Percentiles rank a stretch among this genome's conserved stretches.
These are phyloP conservation scores for Byssothecium circinans DNA, from an alignment of 2,329 filamentous ascomycete species.

Conservation along the genomic window DNA sequence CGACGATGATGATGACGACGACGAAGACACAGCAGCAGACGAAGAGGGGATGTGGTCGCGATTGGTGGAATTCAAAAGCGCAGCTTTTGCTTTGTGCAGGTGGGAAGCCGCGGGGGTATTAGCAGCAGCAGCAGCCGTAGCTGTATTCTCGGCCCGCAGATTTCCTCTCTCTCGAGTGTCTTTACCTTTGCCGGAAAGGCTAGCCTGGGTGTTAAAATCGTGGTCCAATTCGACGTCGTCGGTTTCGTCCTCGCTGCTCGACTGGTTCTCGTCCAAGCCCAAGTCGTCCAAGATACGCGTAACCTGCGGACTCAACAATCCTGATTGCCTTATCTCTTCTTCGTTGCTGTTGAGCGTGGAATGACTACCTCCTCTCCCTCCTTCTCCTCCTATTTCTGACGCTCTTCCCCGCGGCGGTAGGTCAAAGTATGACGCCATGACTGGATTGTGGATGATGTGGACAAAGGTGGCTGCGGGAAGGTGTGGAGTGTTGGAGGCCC, in stretches of 20 bases:
- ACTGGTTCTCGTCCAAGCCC: slow-evolving; percentile 27
- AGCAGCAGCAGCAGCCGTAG: slow-evolving; percentile 1
- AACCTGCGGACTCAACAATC: slow-evolving; percentile 34
- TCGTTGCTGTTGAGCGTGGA: neutral
- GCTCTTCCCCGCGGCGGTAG: slow-evolving; percentile 16
- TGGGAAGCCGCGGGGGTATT: neutral
- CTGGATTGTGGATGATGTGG: neutral
- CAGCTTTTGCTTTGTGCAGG: slow-evolving; percentile 8
- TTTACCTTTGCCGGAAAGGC: slow-evolving; percentile 19
- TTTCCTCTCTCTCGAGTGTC: too few relatives aligned
- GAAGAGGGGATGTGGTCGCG: slow-evolving; percentile 11
- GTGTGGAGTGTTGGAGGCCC: slow-evolving; percentile 1
- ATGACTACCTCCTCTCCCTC: neutral
- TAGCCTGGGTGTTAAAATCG: slow-evolving; percentile 1
- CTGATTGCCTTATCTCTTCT: slow-evolving; percentile 19
- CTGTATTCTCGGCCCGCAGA: neutral
- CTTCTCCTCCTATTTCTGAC: too few relatives aligned
- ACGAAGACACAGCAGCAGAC: slow-evolving; percentile 8
- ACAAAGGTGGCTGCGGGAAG: neutral
- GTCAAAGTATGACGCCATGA: slow-evolving; percentile 42
- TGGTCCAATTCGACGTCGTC: neutral
- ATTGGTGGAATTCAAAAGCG: slow-evolving; percentile 8
- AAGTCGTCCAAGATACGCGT: slow-evolving; percentile 33
- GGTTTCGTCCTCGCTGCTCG: slow-evolving; percentile 27
- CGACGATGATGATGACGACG: neutral